These are phyloP conservation scores for Aaosphaeria arxii DNA, from an alignment of 2,329 filamentous ascomycete species.

Conservation along the genomic window DNA sequence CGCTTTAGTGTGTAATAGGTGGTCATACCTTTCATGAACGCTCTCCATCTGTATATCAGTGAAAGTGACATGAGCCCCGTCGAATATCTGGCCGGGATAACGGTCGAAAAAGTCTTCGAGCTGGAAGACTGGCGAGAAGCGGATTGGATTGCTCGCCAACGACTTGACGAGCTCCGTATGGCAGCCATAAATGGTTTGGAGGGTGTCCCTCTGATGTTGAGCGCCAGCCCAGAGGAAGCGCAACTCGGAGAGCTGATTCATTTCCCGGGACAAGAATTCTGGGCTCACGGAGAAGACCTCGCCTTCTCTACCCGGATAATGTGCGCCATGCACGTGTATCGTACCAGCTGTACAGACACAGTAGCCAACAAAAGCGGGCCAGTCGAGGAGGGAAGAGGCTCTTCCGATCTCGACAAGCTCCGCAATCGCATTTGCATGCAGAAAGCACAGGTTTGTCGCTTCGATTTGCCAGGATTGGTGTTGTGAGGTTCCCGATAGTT, in stretches of 20 bases:
- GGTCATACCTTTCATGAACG: slow-evolving; percentile 54
- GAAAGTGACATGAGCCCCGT: slow-evolving; percentile 71
- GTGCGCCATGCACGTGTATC: slow-evolving; percentile 81
- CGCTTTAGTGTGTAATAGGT: not conserved
- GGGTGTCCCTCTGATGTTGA: slow-evolving; percentile 74
- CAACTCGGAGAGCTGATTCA: slow-evolving; percentile 75
- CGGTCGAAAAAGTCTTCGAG: slow-evolving; percentile 86
- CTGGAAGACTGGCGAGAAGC: slow-evolving; percentile 77
- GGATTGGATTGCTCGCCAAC: slow-evolving; percentile 64
- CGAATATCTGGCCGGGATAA: slow-evolving; percentile 69
- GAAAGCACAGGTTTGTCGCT: slow-evolving; percentile 80
- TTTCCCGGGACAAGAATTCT: slow-evolving; percentile 72
- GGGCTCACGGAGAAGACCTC: slow-evolving; percentile 62
- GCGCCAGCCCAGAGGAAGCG: slow-evolving; percentile 73
- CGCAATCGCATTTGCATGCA: slow-evolving; percentile 83
- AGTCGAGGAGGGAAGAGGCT: slow-evolving; percentile 71
- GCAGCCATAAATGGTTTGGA: slow-evolving; percentile 75
- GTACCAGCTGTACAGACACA: slow-evolving; percentile 84
- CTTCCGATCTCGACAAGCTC: slow-evolving; percentile 78
- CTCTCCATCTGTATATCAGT: slow-evolving; percentile 64
- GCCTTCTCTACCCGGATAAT: slow-evolving; percentile 66
- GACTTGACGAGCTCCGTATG: slow-evolving; percentile 78
- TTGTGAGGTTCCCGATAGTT: slow-evolving; percentile 75
- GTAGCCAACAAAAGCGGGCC: slow-evolving; percentile 83
- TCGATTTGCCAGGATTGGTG: slow-evolving; percentile 93